Base-by-base conservation (phyloP, 371 early-diverging fungal species). In the Conidiobolus incongruus region DNA sequence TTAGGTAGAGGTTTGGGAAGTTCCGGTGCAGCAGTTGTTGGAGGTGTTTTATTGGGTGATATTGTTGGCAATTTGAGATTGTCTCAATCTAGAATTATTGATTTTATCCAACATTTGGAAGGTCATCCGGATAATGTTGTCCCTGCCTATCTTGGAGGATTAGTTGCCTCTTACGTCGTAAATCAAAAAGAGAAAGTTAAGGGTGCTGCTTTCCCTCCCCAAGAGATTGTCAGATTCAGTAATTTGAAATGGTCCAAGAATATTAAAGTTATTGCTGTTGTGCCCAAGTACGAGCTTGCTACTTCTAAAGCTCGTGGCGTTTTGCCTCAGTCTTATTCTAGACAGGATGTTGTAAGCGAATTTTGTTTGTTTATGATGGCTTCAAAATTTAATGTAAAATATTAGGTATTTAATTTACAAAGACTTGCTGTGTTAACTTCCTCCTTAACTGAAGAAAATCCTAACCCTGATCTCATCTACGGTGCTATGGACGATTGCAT, bases 41-140 rank as follows among this genome's bases (percentile, higher is more conserved):
- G 87, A 12, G 97, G 93, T 45, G 81, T 86, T 2, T 50, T 81
- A 21, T 60, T 94, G 23, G 95, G 85, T 22, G 65, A 87, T 51
- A 68, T 68, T 17, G 65, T 77, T 10, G 77, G 77, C 20, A 55
- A 68, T 10, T 61, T 94, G 38, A 54, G 61, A 1, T 53, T 92
- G 47, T 44, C 63, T 13, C 60, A 65, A 40, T 75, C 81, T 43
- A 66, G 80, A 21, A 59, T 92, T 56, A 62, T 94, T 32, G 89
- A 93, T 52, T 88, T 72, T 48, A 75, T 76, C 45, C 53, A 86
- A 47, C 66, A 76, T 64, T 77, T 93, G 21, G 97, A 96, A 56
- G 77, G 84, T 34, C 97, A 96, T 49, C 95, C 95, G 0, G 97
- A 96, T 52, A 96, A 96, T 56, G 85, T 90, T 0, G 77, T 91